These are phyloP conservation scores for Pterocarpus macrocarpus DNA, from an alignment of 306 rosid genomes.

Conservation along the genomic window DNA sequence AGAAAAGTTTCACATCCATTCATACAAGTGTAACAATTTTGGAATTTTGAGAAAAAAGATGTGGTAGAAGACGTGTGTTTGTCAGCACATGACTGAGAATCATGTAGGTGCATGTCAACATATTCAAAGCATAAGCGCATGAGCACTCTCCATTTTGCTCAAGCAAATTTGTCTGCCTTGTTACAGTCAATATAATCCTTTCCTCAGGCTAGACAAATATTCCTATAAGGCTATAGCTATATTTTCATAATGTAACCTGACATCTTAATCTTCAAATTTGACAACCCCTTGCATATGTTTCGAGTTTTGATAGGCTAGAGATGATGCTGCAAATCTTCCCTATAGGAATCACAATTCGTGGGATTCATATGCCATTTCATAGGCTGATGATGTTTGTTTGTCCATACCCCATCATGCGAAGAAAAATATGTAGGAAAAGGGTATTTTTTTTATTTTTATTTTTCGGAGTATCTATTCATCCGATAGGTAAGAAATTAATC, in stretches of 20 bases:
- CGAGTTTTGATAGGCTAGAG: not conserved
- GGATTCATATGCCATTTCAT: constrained; percentile 1
- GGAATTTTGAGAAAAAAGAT: too few species aligned
- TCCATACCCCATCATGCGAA: constrained; percentile 36
- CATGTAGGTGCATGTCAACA: constrained; percentile 34
- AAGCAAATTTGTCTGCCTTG: not conserved
- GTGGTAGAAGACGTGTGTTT: too few species aligned
- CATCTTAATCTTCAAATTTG: constrained; percentile 2
- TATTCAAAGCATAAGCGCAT: constrained; percentile 24
- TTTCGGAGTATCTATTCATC: too few species aligned
- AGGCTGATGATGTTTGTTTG: constrained; percentile 16
- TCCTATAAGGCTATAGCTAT: constrained; percentile 3
- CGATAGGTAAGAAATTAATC: too few species aligned
- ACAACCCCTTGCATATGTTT: not conserved
- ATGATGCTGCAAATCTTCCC: constrained; percentile 28
- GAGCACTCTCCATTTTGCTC: not conserved
- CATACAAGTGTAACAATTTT: too few species aligned
- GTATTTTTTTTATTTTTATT: not conserved
- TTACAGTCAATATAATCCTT: not conserved
- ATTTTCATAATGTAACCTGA: not conserved
- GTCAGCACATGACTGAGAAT: not conserved
- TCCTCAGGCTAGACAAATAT: constrained; percentile 16
- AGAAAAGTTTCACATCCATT: too few species aligned
- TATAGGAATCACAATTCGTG: constrained; percentile 34
- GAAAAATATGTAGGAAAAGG: not conserved